These are phyloP conservation scores for Capsicum rhomboideum DNA, from an alignment of 257 asterid species.

Conservation along the genomic window DNA sequence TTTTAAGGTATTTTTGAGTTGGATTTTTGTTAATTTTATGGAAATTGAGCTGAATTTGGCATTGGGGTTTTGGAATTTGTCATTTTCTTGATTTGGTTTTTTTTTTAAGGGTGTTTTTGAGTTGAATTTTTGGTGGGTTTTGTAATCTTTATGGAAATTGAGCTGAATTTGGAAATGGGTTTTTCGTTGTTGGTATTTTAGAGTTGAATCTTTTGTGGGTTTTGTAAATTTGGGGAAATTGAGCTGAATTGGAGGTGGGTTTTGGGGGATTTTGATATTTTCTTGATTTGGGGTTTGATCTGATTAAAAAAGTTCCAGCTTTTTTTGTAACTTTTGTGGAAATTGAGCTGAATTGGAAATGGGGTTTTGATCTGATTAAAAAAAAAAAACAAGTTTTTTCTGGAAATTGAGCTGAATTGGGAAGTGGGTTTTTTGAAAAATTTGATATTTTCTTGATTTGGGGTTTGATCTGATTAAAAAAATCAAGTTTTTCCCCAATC, in stretches of 20 bases:
- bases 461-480: constrained; percentile 7
- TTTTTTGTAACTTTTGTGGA: neutral
- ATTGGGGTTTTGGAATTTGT: neutral
- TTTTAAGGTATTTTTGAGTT: neutral
- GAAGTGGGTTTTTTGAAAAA: neutral
- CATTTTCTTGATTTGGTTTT: neutral
- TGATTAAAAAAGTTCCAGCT: neutral
- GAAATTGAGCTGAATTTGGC: neutral
- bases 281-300: constrained; percentile 11
- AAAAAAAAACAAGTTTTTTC: too few relatives aligned
- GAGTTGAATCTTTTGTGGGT: too few relatives aligned
- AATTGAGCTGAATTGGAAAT: neutral
- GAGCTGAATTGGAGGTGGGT: neutral
- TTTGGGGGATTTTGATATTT: neutral
- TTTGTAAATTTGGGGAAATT: neutral
- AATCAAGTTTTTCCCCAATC: neutral
- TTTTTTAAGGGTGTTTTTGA: neutral
- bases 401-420: neutral
- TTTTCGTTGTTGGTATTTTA: too few relatives aligned
- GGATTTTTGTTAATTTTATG: neutral
- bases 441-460: neutral
- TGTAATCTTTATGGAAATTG: too few relatives aligned
- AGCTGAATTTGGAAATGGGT: too few relatives aligned
- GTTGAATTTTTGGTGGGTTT: too few relatives aligned
- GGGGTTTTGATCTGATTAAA: neutral